These are phyloP conservation scores for Exophiala lecanii-corni DNA, from an alignment of 2,329 filamentous ascomycete genomes.

Conservation along the genomic window DNA sequence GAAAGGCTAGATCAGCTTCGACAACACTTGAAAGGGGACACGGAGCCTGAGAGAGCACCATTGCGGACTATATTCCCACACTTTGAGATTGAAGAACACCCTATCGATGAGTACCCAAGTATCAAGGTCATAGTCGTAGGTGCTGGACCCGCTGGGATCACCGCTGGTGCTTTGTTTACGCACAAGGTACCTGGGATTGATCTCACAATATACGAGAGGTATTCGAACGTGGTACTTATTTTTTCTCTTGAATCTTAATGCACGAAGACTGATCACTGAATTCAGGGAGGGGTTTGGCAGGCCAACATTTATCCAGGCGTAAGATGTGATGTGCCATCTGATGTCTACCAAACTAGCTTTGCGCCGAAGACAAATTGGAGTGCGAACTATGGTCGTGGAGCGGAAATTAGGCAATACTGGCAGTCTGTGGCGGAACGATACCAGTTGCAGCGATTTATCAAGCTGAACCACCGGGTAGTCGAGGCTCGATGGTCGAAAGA, in stretches of 20 bases:
- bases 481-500: slow-evolving; percentile 52
- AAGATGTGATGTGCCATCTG: slow-evolving; percentile 63
- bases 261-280: neutral
- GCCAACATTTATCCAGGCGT: slow-evolving; percentile 57
- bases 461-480: slow-evolving; percentile 52
- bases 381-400: slow-evolving; percentile 61
- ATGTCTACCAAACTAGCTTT: slow-evolving; percentile 66
- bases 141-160: slow-evolving; percentile 59
- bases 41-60: slow-evolving; percentile 39
- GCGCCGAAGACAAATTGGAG: slow-evolving; percentile 64
- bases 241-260: neutral
- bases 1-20: slow-evolving; percentile 63
- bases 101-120: slow-evolving; percentile 46
- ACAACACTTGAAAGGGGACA: no score
- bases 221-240: slow-evolving; percentile 56
- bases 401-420: slow-evolving; percentile 66
- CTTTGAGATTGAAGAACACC: slow-evolving; percentile 40
- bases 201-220: slow-evolving; percentile 65
- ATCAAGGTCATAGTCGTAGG: slow-evolving; percentile 59
- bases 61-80: slow-evolving; percentile 12
- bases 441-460: slow-evolving; percentile 56
- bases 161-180: slow-evolving; percentile 62
- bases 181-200: slow-evolving; percentile 64
- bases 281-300: slow-evolving; percentile 2
- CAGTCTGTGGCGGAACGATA: slow-evolving; percentile 58